phyloP scores from a whole-genome alignment of 768 basidiomycete genomes.

The Suillus hirtellus region DNA sequence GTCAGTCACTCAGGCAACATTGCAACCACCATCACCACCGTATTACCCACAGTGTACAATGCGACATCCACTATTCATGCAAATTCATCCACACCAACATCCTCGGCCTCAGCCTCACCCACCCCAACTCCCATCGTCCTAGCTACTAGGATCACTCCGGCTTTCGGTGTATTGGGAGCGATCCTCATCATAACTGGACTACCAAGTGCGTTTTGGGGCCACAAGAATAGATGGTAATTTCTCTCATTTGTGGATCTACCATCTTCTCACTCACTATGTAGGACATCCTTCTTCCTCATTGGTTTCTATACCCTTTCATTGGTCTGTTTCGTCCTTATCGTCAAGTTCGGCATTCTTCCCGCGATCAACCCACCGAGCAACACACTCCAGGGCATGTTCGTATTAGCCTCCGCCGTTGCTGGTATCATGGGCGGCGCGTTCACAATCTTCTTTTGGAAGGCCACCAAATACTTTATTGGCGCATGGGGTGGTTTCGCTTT shows the following conservation, averaged over 20 bases:
- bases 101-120: slow-evolving; percentile 34
- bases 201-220: slow-evolving; percentile 88
- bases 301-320: slow-evolving; percentile 89
- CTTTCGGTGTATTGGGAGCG: slow-evolving; percentile 86
- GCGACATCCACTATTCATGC: slow-evolving; percentile 58
- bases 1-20: slow-evolving; percentile 49
- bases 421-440: slow-evolving; percentile 83
- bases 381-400: slow-evolving; percentile 86
- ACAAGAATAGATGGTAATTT: slow-evolving; percentile 88
- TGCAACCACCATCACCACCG: slow-evolving; percentile 50
- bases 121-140: slow-evolving; percentile 39
- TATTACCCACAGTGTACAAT: slow-evolving; percentile 62
- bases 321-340: slow-evolving; percentile 83
- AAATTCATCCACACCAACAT: slow-evolving; percentile 48
- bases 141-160: slow-evolving; percentile 77
- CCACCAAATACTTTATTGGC: slow-evolving; percentile 74
- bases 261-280: slow-evolving; percentile 32
- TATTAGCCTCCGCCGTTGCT: slow-evolving; percentile 77
- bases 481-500: slow-evolving; percentile 75
- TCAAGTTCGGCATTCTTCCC: slow-evolving; percentile 85
- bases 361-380: slow-evolving; percentile 77
- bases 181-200: slow-evolving; percentile 88
- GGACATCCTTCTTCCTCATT: slow-evolving; percentile 92
- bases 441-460: slow-evolving; percentile 93
- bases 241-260: slow-evolving; percentile 7